Conservation (phyloP, 495 filamentous ascomycete species). For the Terfezia claveryi region DNA sequence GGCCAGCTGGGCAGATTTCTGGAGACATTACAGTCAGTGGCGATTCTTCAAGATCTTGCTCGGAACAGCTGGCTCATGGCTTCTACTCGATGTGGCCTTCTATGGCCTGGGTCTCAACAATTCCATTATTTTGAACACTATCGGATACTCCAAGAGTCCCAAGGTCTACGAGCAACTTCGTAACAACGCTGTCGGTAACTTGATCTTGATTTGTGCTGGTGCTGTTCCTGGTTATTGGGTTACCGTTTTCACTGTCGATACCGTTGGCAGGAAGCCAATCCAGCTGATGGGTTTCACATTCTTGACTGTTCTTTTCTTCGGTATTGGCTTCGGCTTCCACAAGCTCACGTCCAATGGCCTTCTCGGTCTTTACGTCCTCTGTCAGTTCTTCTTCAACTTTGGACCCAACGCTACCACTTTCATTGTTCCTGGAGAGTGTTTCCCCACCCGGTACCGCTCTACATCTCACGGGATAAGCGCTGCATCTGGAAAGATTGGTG, state of each 20-base stretch:
- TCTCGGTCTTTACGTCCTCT: slow-evolving; percentile 53
- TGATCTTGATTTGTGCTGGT: slow-evolving; percentile 55
- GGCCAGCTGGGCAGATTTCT: slow-evolving; percentile 44
- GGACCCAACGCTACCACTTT: slow-evolving; percentile 79
- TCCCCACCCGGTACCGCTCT: slow-evolving; percentile 68
- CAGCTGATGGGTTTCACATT: slow-evolving; percentile 56
- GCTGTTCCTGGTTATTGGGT: slow-evolving; percentile 64
- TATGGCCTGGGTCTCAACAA: slow-evolving; percentile 68
- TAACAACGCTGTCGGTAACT: slow-evolving; percentile 50
- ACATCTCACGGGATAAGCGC: slow-evolving; percentile 73
- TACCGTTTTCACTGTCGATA: slow-evolving; percentile 47
- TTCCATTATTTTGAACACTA: slow-evolving; percentile 40
- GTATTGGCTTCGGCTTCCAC: slow-evolving; percentile 54
- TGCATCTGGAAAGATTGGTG: slow-evolving; percentile 60
- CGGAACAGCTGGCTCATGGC: slow-evolving; percentile 63
- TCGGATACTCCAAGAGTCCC: slow-evolving; percentile 38
- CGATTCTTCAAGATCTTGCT: slow-evolving; percentile 50
- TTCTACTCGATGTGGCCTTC: slow-evolving; percentile 43
- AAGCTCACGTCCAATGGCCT: slow-evolving; percentile 29
- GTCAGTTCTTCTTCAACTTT: slow-evolving; percentile 80
- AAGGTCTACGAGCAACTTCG: slow-evolving; percentile 44
- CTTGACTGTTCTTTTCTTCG: slow-evolving; percentile 50
- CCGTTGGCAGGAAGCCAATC: slow-evolving; percentile 55
- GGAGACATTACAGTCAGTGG: slow-evolving; percentile 42
- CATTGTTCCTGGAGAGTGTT: slow-evolving; percentile 74